A percentile compares a stretch with the other conserved stretches of the same genome.
Evolutionary conservation across 306 rosid genomes (phyloP).

Genomic region (Ceratonia siliqua): DNA sequence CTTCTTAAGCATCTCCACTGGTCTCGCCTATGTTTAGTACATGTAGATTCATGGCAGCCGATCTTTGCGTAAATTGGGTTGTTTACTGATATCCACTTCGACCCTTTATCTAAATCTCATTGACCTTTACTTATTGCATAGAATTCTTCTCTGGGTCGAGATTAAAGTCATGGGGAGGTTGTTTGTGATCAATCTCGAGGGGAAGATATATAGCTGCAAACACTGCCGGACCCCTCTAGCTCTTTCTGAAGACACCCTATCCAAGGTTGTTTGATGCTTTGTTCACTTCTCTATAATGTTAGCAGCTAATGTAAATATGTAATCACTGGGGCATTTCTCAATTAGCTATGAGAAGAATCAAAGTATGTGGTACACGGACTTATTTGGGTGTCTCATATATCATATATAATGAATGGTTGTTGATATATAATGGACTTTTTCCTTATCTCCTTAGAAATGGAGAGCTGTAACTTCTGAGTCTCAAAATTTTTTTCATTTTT

Average conservation of each 20-base stretch:
- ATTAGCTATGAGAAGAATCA: no score
- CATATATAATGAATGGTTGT: not conserved
- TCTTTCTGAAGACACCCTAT: constrained; percentile 61
- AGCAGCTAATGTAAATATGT: no score
- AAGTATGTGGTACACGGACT: not conserved
- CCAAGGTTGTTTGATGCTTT: constrained; percentile 57
- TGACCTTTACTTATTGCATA: constrained; percentile 1
- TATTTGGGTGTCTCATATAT: not conserved
- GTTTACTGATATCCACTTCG: constrained; percentile 24
- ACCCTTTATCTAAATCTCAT: constrained; percentile 19
- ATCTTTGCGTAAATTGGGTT: not conserved
- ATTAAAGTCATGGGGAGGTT: constrained; percentile 67
- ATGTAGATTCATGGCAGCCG: constrained; percentile 3
- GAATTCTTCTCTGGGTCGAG: not conserved
- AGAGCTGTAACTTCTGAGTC: not conserved
- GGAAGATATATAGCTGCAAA: constrained; percentile 80
- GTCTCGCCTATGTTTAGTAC: not conserved
- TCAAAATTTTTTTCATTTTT: not conserved
- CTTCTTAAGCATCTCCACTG: not conserved
- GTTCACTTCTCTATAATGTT: no score
- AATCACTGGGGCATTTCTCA: no score
- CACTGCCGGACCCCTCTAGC: constrained; percentile 85
- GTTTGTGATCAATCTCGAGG: constrained; percentile 73
- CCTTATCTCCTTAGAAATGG: not conserved
- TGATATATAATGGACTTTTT: no score